These are phyloP conservation scores for Aegilops umbellulata DNA, from an alignment of 176 grass and related monocot species.

Conservation along the genomic window DNA sequence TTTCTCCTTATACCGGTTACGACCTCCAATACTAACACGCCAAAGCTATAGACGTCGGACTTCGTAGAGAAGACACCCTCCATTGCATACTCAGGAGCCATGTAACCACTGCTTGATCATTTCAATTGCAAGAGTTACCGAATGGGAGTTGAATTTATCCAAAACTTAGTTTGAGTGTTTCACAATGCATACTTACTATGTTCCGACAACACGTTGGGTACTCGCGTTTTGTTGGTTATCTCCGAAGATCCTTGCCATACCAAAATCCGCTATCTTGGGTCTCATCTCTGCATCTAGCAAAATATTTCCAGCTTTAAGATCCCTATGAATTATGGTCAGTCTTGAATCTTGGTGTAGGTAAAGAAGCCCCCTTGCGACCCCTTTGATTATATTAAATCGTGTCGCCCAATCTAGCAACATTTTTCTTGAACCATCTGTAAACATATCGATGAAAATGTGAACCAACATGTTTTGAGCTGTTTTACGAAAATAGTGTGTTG, in stretches of 20 bases:
- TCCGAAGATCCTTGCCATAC: background rate
- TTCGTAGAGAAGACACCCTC: background rate
- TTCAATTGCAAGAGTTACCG: background rate
- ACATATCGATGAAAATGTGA: background rate
- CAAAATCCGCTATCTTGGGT: too few species aligned
- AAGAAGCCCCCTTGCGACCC: slow-evolving; percentile 35
- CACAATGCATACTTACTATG: background rate
- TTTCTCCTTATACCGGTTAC: background rate
- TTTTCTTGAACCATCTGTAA: slow-evolving; percentile 13
- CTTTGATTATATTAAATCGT: slow-evolving; percentile 44
- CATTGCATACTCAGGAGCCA: background rate
- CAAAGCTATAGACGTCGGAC: background rate
- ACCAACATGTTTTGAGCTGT: too few species aligned
- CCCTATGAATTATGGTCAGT: too few species aligned
- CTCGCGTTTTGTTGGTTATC: background rate
- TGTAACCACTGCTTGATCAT: background rate
- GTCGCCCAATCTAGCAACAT: slow-evolving; percentile 12
- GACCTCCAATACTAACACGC: background rate
- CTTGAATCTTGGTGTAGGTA: background rate
- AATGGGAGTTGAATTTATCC: background rate
- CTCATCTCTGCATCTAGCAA: too few species aligned
- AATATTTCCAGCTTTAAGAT: too few species aligned
- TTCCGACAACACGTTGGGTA: background rate
- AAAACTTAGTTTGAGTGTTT: background rate
- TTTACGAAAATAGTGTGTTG: background rate